Evolutionary conservation across 148 eudicot species (phyloP).

Genomic region (Limonium bicolor): DNA sequence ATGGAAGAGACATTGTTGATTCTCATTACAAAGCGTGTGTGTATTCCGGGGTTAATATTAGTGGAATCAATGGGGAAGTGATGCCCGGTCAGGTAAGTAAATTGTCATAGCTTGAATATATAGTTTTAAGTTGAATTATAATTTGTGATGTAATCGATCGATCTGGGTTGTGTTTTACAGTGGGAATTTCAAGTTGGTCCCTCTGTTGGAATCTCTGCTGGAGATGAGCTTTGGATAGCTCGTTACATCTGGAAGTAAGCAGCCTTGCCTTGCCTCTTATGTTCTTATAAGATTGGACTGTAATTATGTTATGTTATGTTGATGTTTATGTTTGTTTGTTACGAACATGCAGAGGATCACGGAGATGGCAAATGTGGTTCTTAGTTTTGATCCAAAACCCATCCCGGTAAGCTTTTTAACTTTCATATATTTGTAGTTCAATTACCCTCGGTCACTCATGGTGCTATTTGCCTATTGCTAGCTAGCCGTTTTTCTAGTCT

Average conservation of each 20-base stretch:
- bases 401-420: constrained; percentile 10
- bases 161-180: constrained; percentile 10
- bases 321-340: too few species aligned
- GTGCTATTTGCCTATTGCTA: too few species aligned
- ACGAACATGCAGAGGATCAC: constrained; percentile 46
- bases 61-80: constrained; percentile 49
- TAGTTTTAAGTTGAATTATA: background rate
- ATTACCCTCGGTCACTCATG: background rate
- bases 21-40: constrained; percentile 47
- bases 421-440: background rate
- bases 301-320: too few species aligned
- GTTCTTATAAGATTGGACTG: background rate
- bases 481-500: background rate
- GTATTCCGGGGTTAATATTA: constrained; percentile 38
- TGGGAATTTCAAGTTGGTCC: constrained; percentile 60
- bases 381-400: constrained; percentile 44
- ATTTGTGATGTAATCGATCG: background rate
- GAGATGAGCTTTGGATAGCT: constrained; percentile 48
- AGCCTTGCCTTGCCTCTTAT: background rate
- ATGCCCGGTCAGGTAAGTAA: constrained; percentile 51
- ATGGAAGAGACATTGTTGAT: constrained; percentile 38
- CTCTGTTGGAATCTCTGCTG: constrained; percentile 34
- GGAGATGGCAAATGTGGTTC: constrained; percentile 29
- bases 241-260: constrained; percentile 37
- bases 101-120: background rate